Conservation (phyloP, 805 yeast genomes). For the Metschnikowia colocasiae region DNA sequence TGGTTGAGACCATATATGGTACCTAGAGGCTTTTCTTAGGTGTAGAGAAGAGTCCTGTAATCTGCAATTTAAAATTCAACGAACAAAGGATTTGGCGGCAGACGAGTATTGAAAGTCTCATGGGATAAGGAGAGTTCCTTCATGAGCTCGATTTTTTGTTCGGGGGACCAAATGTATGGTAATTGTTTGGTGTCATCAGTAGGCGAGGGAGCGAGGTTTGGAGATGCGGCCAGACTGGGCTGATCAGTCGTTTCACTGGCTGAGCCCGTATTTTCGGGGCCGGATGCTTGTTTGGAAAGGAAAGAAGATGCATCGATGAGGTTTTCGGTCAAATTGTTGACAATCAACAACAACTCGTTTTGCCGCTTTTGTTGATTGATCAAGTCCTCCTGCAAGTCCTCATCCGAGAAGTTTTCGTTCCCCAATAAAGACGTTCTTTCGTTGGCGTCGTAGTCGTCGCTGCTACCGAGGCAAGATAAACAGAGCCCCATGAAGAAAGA, state of each 20-base stretch:
- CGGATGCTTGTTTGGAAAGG: conserved; percentile 13
- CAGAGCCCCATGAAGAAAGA: conserved; percentile 43
- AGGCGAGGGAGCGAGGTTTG: conserved; percentile 8
- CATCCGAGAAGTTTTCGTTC: conserved; percentile 27
- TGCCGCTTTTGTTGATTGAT: conserved; percentile 44
- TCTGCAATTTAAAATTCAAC: conserved; percentile 10
- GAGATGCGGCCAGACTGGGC: conserved; percentile 7
- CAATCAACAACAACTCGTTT: conserved; percentile 44
- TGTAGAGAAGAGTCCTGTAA: too few species aligned
- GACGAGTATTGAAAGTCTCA: conserved; percentile 11
- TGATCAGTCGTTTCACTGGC: conserved; percentile 11
- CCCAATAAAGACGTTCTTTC: conserved; percentile 39
- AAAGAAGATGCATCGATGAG: conserved; percentile 38
- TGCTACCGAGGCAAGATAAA: conserved; percentile 41
- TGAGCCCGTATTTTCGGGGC: conserved; percentile 6
- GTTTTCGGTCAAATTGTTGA: conserved; percentile 37
- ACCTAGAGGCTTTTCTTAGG: too few species aligned
- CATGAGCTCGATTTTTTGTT: conserved; percentile 24
- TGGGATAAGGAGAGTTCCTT: conserved; percentile 19
- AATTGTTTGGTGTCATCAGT: conserved; percentile 16
- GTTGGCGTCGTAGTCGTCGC: conserved; percentile 33
- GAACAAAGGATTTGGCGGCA: conserved; percentile 14
- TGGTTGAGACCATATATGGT: too few species aligned
- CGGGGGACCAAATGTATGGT: conserved; percentile 23
- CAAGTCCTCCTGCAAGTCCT: conserved; percentile 33